Evolutionary conservation across 352 stramenopile species (phyloP).

Genomic region (Globisporangium megalacanthum): DNA sequence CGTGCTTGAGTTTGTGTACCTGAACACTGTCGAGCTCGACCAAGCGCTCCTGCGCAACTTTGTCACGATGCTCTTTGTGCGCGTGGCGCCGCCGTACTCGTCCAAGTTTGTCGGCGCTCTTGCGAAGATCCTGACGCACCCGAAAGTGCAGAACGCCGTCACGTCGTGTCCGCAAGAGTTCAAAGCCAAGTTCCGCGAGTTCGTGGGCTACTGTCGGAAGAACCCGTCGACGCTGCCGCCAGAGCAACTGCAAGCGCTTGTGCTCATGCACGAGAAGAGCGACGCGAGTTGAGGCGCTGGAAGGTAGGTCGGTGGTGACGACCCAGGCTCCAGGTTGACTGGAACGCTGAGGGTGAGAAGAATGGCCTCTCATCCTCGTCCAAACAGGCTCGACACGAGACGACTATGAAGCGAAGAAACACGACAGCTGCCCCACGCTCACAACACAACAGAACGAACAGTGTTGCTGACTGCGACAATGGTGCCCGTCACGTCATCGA

Average conservation of each 20-base stretch:
- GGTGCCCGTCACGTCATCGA: neutral
- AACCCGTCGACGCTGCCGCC: constrained; percentile 46
- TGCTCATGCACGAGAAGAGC: constrained; percentile 35
- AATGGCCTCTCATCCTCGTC: no score
- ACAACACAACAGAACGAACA: neutral
- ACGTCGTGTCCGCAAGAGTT: constrained; percentile 74
- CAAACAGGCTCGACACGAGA: no score
- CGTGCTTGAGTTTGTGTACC: constrained; percentile 78
- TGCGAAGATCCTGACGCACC: constrained; percentile 72
- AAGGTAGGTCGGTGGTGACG: neutral
- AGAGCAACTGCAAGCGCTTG: constrained; percentile 63
- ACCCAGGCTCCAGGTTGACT: no score
- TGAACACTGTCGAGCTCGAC: constrained; percentile 76
- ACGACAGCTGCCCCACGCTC: neutral
- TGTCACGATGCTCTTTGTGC: constrained; percentile 70
- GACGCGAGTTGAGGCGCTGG: constrained; percentile 1
- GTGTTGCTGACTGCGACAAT: neutral
- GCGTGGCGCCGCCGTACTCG: constrained; percentile 73
- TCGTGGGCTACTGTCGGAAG: constrained; percentile 66
- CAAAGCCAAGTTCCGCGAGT: constrained; percentile 67
- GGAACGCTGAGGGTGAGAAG: no score
- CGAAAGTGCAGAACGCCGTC: constrained; percentile 80
- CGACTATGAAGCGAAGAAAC: neutral
- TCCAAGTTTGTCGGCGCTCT: constrained; percentile 65
- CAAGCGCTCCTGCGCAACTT: constrained; percentile 84